phyloP scores from a whole-genome alignment of 208 protist genomes.

The Giardia duodenalis region DNA sequence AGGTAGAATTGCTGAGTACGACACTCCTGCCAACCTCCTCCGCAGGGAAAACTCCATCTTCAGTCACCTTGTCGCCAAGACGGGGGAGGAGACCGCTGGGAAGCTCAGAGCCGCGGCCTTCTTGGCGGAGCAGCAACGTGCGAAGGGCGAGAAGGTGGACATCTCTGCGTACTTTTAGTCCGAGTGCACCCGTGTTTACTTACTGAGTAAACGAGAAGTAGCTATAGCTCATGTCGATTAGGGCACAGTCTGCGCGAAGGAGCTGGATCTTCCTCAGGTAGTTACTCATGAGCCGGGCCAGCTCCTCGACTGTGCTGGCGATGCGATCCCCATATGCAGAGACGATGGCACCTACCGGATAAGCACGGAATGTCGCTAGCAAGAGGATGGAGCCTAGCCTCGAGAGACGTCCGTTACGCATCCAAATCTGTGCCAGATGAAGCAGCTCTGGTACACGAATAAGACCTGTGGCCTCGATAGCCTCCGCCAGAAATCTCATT shows the following conservation, averaged over 20 bases:
- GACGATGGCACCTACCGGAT: background rate
- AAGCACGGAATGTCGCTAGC: background rate
- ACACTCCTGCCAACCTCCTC: slow-evolving; percentile 48
- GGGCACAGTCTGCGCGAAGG: background rate
- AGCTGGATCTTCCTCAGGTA: background rate
- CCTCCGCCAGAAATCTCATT: background rate
- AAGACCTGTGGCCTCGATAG: background rate
- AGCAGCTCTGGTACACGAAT: background rate
- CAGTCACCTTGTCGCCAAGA: slow-evolving; percentile 13
- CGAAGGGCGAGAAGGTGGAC: background rate
- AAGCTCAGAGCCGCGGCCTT: background rate
- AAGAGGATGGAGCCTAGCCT: background rate
- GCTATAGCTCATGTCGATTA: background rate
- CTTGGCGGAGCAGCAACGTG: background rate
- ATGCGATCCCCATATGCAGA: background rate
- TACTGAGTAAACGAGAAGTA: background rate
- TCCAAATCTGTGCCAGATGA: background rate
- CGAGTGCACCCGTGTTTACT: too few species aligned
- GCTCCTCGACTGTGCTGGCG: background rate
- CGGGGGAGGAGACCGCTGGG: background rate
- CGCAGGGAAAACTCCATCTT: slow-evolving; percentile 18
- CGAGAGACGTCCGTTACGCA: background rate
- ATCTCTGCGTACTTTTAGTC: background rate
- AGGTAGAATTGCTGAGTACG: slow-evolving; percentile 56
- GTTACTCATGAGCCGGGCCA: background rate